Evolutionary conservation across 2,329 filamentous ascomycete species (phyloP).

Genomic region (Rhytidhysteron rufulum): DNA sequence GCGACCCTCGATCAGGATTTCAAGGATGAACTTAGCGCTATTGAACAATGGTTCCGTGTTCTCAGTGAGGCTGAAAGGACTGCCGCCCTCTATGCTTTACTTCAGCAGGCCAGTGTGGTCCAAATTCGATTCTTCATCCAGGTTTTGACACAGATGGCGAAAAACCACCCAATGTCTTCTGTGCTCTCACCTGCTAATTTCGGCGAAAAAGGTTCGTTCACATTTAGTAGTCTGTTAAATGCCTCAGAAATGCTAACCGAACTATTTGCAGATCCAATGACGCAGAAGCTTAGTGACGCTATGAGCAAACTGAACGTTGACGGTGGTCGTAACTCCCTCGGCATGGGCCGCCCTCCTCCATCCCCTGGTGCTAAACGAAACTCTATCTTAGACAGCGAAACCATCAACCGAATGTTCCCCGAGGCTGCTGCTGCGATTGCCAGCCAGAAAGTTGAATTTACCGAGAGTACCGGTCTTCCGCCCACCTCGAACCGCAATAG

Average conservation of each 20-base stretch:
- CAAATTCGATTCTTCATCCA: constrained; percentile 99
- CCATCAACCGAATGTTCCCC: constrained; percentile 98
- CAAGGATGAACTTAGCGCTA: constrained; percentile 97
- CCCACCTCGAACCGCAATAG: constrained; percentile 94
- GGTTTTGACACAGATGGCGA: constrained; percentile 97
- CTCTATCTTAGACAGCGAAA: constrained; percentile 87
- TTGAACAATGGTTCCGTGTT: constrained; percentile 99
- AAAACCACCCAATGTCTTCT: constrained; percentile 94
- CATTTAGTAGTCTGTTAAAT: not conserved
- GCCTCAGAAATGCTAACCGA: constrained; percentile 1
- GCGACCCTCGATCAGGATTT: constrained; percentile 99
- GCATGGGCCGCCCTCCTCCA: constrained; percentile 65
- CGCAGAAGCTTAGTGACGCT: constrained; percentile 88
- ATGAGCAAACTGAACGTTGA: constrained; percentile 94
- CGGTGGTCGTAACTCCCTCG: constrained; percentile 79
- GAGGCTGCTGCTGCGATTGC: constrained; percentile 98
- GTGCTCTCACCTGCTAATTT: constrained; percentile 93
- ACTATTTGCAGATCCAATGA: constrained; percentile 76
- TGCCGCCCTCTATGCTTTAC: constrained; percentile 86
- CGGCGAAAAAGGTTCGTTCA: constrained; percentile 73
- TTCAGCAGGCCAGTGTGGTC: constrained; percentile 98
- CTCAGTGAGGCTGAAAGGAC: constrained; percentile 95
- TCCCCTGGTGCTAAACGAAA: constrained; percentile 78
- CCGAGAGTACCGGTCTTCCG: constrained; percentile 86
- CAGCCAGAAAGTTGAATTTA: constrained; percentile 96